Percentiles rank a stretch among this genome's conserved stretches.
Conservation (phyloP, 1,284 basidiomycete species). For the Sparassis latifolia region DNA sequence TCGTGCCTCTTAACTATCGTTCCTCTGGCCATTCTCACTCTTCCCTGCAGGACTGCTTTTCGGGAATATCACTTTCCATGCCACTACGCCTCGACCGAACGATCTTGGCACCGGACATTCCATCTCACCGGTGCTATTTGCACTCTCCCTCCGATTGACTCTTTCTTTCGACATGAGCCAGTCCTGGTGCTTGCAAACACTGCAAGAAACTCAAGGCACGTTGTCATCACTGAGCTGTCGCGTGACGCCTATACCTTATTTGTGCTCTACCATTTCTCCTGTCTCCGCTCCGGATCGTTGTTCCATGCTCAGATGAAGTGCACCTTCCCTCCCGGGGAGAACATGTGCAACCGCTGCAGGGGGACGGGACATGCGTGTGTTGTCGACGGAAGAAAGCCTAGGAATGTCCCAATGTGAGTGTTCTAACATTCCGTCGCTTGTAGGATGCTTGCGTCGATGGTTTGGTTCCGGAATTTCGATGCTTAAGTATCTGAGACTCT, state of each 20-base stretch:
- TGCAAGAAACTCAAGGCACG: slow-evolving; percentile 81
- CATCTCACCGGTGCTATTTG: too few relatives aligned
- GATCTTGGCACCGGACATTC: slow-evolving; percentile 2
- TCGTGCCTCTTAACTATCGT: background rate
- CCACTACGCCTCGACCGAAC: background rate
- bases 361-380: slow-evolving; percentile 65
- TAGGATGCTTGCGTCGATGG: slow-evolving; percentile 3
- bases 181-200: slow-evolving; percentile 72
- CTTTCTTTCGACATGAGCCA: slow-evolving; percentile 22
- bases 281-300: slow-evolving; percentile 12
- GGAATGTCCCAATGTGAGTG: slow-evolving; percentile 73
- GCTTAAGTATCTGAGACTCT: slow-evolving; percentile 3
- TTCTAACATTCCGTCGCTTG: slow-evolving; percentile 14
- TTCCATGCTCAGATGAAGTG: slow-evolving; percentile 65
- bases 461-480: background rate
- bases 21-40: background rate
- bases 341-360: slow-evolving; percentile 68
- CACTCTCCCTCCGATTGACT: background rate
- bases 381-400: slow-evolving; percentile 72
- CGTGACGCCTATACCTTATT: background rate
- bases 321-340: slow-evolving; percentile 60
- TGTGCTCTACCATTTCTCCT: slow-evolving; percentile 2
- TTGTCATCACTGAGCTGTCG: slow-evolving; percentile 8
- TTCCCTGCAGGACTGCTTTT: background rate
- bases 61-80: background rate